Evolutionary conservation across 2,329 filamentous ascomycete genomes (phyloP).

Genomic region (Trichoderma gracile): DNA sequence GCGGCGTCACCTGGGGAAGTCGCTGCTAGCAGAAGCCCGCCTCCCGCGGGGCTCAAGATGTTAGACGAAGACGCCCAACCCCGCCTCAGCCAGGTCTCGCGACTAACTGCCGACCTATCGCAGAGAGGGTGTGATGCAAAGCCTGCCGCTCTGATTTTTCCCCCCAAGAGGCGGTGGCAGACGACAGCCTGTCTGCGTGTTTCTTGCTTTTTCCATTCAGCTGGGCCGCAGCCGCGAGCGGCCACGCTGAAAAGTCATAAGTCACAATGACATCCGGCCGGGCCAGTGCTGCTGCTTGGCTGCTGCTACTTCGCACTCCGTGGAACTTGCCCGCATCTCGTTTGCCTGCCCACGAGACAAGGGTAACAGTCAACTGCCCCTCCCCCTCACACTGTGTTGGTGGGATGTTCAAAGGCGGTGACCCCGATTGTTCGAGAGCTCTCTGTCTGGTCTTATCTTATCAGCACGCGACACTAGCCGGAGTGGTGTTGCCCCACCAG

Average conservation of each 20-base stretch:
- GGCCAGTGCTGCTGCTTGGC: no score
- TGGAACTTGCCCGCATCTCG: neutral
- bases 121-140: conserved; percentile 22
- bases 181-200: neutral
- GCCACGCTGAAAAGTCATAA: neutral
- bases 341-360: neutral
- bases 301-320: neutral
- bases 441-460: conserved; percentile 25
- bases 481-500: conserved; percentile 20
- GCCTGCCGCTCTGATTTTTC: conserved; percentile 12
- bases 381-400: conserved; percentile 11
- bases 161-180: neutral
- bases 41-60: neutral
- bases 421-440: neutral
- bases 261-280: neutral
- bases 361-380: conserved; percentile 9
- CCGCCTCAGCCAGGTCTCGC: conserved; percentile 16
- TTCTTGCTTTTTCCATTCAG: conserved; percentile 13
- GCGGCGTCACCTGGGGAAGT: neutral
- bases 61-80: conserved; percentile 10
- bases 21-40: neutral
- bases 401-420: conserved; percentile 26
- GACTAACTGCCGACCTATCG: conserved; percentile 6
- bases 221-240: neutral
- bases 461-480: conserved; percentile 25